phyloP scores from a whole-genome alignment of 139 green algal species.

The Trebouxia sp. region DNA sequence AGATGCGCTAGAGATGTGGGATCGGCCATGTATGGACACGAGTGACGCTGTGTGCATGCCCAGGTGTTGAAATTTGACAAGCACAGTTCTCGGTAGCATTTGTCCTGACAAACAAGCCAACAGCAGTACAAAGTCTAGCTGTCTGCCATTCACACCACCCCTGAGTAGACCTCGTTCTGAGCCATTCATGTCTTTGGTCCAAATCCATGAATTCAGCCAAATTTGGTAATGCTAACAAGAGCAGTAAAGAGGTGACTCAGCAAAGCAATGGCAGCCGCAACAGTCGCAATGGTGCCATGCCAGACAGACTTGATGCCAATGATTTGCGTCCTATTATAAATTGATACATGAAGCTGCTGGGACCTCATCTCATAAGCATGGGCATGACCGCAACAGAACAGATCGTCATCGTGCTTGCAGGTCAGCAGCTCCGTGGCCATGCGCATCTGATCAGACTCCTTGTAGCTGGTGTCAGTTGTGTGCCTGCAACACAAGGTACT shows the following conservation, averaged over 20 bases:
- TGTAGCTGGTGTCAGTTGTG: too few species aligned
- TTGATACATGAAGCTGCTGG: not conserved
- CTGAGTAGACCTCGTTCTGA: not conserved
- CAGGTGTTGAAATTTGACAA: not conserved
- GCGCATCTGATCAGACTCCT: too few species aligned
- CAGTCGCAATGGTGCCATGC: too few species aligned
- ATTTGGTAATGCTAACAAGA: slow-evolving; percentile 5
- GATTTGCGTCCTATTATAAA: slow-evolving; percentile 1
- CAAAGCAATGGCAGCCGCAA: slow-evolving; percentile 3
- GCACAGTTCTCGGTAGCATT: slow-evolving; percentile 4
- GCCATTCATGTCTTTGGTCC: not conserved
- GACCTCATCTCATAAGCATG: too few species aligned
- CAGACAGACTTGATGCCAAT: slow-evolving; percentile 5
- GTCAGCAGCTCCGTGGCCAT: too few species aligned
- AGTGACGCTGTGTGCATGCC: slow-evolving; percentile 4
- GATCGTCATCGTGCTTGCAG: too few species aligned
- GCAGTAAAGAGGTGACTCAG: slow-evolving; percentile 7
- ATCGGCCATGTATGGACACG: not conserved
- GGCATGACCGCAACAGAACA: too few species aligned
- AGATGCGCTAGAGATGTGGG: slow-evolving; percentile 2
- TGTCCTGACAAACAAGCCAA: slow-evolving; percentile 6
- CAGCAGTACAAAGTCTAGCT: not conserved
- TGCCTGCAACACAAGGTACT: slow-evolving; percentile 7
- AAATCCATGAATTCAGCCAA: not conserved
- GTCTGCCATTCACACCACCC: slow-evolving; percentile 1